Percentiles rank a stretch among this genome's conserved stretches.
Evolutionary conservation across 2,329 filamentous ascomycete genomes (phyloP).

Genomic region (Helicocarpus griseus): DNA sequence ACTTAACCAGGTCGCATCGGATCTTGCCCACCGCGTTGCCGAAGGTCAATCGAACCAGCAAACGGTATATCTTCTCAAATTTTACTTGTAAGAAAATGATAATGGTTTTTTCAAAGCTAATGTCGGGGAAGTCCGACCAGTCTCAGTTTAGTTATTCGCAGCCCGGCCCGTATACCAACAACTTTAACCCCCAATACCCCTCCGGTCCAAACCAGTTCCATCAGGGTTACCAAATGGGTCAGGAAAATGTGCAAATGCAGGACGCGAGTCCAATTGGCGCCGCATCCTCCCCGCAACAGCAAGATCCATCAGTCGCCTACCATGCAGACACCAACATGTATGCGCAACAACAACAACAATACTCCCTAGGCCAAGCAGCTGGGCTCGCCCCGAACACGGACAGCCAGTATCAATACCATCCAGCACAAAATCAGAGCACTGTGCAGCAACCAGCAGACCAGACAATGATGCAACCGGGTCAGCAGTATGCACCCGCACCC

Average conservation of each 20-base stretch:
- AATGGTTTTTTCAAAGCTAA: not conserved
- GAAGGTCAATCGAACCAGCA: constrained; percentile 6
- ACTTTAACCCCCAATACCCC: not conserved
- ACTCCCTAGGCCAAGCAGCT: not conserved
- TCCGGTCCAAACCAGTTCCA: not conserved
- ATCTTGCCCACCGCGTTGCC: constrained; percentile 8
- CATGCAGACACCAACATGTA: not conserved
- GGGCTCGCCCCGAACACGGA: not conserved
- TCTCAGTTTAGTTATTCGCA: not conserved
- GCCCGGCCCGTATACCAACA: not conserved
- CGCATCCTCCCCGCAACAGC: not conserved
- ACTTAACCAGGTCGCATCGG: constrained; percentile 9
- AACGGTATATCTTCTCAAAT: not conserved
- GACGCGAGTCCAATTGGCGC: not conserved
- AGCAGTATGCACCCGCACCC: not conserved
- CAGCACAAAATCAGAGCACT: not conserved
- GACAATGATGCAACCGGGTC: not conserved
- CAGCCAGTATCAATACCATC: constrained; percentile 1
- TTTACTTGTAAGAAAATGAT: not conserved
- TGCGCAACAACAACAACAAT: not conserved
- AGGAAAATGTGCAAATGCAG: constrained; percentile 2
- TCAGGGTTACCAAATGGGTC: not conserved
- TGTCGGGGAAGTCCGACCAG: not conserved
- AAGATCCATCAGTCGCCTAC: not conserved
- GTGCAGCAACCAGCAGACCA: not conserved